Conservation (phyloP, 805 yeast species). For the Metschnikowia continentalis region DNA sequence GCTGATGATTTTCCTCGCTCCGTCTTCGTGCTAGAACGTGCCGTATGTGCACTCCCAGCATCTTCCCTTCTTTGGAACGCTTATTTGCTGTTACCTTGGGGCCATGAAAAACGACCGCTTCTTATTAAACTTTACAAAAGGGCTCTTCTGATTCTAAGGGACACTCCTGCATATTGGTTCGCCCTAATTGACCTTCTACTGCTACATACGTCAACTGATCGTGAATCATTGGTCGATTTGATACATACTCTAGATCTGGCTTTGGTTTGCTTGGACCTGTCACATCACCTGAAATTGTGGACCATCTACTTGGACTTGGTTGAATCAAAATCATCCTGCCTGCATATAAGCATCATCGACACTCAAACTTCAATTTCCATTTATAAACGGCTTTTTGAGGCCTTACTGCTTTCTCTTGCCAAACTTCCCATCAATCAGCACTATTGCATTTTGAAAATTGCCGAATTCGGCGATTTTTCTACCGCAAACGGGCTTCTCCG, state of each 20-base stretch:
- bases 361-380: slow-evolving; percentile 18
- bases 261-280: slow-evolving; percentile 43
- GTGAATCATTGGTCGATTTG: neutral
- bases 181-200: slow-evolving; percentile 7
- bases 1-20: slow-evolving; percentile 5
- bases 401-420: neutral
- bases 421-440: neutral
- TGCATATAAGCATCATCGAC: too few species aligned
- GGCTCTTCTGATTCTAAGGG: slow-evolving; percentile 8
- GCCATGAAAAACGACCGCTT: neutral
- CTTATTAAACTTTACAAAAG: slow-evolving; percentile 5
- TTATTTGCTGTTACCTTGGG: slow-evolving; percentile 16
- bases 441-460: slow-evolving; percentile 22
- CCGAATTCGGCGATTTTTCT: slow-evolving; percentile 25
- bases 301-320: slow-evolving; percentile 53
- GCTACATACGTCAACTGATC: neutral
- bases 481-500: slow-evolving; percentile 29
- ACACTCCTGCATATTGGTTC: slow-evolving; percentile 14
- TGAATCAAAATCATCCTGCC: slow-evolving; percentile 18
- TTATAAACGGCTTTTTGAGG: slow-evolving; percentile 28
- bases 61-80: slow-evolving; percentile 16
- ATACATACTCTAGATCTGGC: slow-evolving; percentile 43
- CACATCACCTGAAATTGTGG: slow-evolving; percentile 46
- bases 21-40: slow-evolving; percentile 14
- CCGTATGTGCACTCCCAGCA: slow-evolving; percentile 15